Evolutionary conservation across 1,284 basidiomycete species (phyloP).

Genomic region (Rhodotorula sp.): DNA sequence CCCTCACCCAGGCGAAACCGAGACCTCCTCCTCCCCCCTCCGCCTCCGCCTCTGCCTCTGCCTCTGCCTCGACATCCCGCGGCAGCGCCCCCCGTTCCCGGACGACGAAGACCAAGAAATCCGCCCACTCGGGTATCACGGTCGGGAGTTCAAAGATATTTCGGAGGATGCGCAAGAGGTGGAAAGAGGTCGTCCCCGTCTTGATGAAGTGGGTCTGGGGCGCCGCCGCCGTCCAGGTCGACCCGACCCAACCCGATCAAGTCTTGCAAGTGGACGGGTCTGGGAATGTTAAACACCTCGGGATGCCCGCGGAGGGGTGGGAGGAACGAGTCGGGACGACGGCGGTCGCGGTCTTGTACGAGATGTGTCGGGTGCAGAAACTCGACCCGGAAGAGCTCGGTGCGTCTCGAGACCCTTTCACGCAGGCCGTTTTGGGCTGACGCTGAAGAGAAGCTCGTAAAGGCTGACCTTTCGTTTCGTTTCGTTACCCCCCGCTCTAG

Average conservation of each 20-base stretch:
- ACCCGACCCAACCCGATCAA: constrained; percentile 60
- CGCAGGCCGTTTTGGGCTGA: too few relatives aligned
- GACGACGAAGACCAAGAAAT: neutral
- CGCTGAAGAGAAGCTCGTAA: too few relatives aligned
- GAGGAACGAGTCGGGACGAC: constrained; percentile 37
- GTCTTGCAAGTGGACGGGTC: constrained; percentile 53
- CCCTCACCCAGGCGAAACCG: neutral
- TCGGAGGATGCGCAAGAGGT: constrained; percentile 27
- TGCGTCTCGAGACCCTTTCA: constrained; percentile 50
- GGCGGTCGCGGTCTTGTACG: constrained; percentile 74
- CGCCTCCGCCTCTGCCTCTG: too few relatives aligned
- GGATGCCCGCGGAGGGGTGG: constrained; percentile 57
- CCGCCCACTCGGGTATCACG: constrained; percentile 6
- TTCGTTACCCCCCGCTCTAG: constrained; percentile 51
- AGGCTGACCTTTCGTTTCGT: too few relatives aligned
- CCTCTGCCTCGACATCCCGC: neutral
- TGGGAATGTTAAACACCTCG: constrained; percentile 56
- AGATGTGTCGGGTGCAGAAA: constrained; percentile 86
- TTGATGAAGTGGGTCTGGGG: constrained; percentile 37
- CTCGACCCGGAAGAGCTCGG: constrained; percentile 70
- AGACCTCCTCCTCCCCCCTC: too few relatives aligned
- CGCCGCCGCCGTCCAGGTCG: constrained; percentile 53
- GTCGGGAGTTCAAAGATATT: constrained; percentile 35
- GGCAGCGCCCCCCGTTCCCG: neutral
- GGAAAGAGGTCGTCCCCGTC: constrained; percentile 36